Percentiles rank a stretch among this genome's conserved stretches.
Conservation (phyloP, 139 green algal species). For the Micromonas pusilla region DNA sequence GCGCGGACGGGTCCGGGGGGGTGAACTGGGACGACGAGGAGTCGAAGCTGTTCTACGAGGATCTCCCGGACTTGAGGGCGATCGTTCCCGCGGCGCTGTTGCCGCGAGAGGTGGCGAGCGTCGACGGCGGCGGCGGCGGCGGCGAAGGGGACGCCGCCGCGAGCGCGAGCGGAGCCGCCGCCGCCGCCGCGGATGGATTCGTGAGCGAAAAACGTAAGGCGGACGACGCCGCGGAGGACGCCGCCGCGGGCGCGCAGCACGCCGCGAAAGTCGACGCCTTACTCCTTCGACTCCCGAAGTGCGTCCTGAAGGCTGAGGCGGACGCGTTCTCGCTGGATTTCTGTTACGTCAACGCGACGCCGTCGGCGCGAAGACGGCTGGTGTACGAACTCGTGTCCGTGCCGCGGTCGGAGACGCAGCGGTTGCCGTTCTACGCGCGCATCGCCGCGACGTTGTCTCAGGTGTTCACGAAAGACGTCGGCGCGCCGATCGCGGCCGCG, state of each 20-base stretch:
- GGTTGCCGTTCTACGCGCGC: slow-evolving; percentile 68
- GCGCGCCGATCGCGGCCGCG: slow-evolving; percentile 26
- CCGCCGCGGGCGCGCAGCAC: background rate
- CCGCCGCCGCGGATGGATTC: background rate
- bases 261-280: slow-evolving; percentile 53
- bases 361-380: slow-evolving; percentile 58
- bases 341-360: slow-evolving; percentile 72
- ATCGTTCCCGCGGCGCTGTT: slow-evolving; percentile 77
- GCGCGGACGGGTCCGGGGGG: background rate
- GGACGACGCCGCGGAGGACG: background rate
- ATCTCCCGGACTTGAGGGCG: slow-evolving; percentile 64
- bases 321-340: slow-evolving; percentile 81
- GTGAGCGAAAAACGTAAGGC: slow-evolving; percentile 20
- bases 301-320: slow-evolving; percentile 63
- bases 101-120: slow-evolving; percentile 31
- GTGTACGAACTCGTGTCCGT: slow-evolving; percentile 58
- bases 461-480: slow-evolving; percentile 70
- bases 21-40: slow-evolving; percentile 83
- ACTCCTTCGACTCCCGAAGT: slow-evolving; percentile 56
- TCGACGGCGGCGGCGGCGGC: slow-evolving; percentile 14
- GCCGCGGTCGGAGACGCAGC: slow-evolving; percentile 55
- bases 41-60: slow-evolving; percentile 73
- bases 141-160: slow-evolving; percentile 16
- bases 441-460: slow-evolving; percentile 66
- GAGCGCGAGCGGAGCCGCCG: no score